Base-by-base conservation (phyloP, 169 alveolate genomes). In the Plasmodium gonderi region DNA sequence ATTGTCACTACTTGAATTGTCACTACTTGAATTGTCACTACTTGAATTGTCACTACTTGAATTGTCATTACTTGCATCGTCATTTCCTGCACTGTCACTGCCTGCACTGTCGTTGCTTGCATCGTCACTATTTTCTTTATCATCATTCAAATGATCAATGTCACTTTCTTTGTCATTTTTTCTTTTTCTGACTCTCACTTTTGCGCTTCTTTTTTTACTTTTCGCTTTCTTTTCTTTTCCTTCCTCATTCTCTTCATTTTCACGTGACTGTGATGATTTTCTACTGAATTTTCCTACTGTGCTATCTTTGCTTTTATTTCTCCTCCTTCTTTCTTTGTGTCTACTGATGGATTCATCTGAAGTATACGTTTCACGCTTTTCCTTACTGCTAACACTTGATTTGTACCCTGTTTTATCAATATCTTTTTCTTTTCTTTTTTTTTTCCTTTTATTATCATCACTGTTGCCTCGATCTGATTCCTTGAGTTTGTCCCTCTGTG, bases 81-180 rank as follows among this genome's bases (percentile, higher is more conserved):
- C 33, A 33, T 36, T 33, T 51, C 36, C 54, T 20, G 38, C 65
- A 4, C 44, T 67, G 23, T 74, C 81, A 20, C 31, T 47, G 45
- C 78, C 49, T 29, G 81, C 44, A 44, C 65, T 74, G 23, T 40
- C 12, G 14, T 74, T n/a, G n/a, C 36, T 79, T 20, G 38, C n/a
- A n/a, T 20, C 36, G 72, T 60, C 72, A 60, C 20, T 60, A 17
- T 60, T 60, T 5, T 8, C 31, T 17, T 60, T 17, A 17, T 17
- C 85, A 77, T n/a, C 23, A 44, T 47, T 79, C 60, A 44, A 36
- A 26, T 26, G 60, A 3, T 80, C 91, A 67, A n/a, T 67, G 40
- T 80, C 68, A 1, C 33, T 5, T 20, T 38, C 36, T 75, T 75
- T 31, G 3, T 36, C 72, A 60, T 60, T 60, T 60, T 60, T 60